Evolutionary conservation across 352 stramenopile genomes (phyloP).

Genomic region (Thraustotheca clavata): DNA sequence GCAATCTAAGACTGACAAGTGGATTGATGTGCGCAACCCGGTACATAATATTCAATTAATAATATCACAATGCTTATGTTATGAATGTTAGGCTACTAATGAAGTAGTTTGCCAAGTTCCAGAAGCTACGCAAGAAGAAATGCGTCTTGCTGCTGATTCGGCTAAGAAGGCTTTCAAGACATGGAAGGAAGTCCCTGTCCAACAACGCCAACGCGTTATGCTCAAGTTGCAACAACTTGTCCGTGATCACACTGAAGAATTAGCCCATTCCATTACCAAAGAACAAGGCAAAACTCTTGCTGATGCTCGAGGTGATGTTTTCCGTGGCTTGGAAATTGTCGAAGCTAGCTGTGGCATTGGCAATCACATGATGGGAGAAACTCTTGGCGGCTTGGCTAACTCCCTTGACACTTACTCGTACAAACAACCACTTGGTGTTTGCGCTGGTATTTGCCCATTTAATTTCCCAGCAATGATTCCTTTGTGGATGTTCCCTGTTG

Average conservation of each 20-base stretch:
- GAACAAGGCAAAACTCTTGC: slow-evolving; percentile 91
- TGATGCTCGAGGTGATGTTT: slow-evolving; percentile 95
- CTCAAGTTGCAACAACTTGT: slow-evolving; percentile 95
- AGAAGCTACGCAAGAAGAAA: slow-evolving; percentile 80
- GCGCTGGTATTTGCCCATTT: slow-evolving; percentile 90
- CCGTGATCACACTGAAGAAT: slow-evolving; percentile 89
- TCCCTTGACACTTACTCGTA: slow-evolving; percentile 95
- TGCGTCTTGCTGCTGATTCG: slow-evolving; percentile 72
- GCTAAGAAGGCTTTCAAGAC: slow-evolving; percentile 82
- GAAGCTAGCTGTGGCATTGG: slow-evolving; percentile 68
- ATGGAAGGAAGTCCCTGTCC: slow-evolving; percentile 91
- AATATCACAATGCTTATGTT: slow-evolving; percentile 2
- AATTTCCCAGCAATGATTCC: slow-evolving; percentile 98
- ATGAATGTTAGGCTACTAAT: slow-evolving; percentile 59
- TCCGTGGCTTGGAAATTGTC: slow-evolving; percentile 88
- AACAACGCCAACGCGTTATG: slow-evolving; percentile 92
- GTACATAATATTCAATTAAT: slow-evolving; percentile 22
- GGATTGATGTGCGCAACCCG: slow-evolving; percentile 89
- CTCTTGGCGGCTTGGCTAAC: slow-evolving; percentile 84
- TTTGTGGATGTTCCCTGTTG: slow-evolving; percentile 88
- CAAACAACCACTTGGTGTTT: slow-evolving; percentile 92
- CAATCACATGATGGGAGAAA: slow-evolving; percentile 92
- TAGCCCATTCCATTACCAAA: slow-evolving; percentile 91
- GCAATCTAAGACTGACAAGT: slow-evolving; percentile 84
- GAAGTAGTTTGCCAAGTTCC: slow-evolving; percentile 81